Evolutionary conservation across 495 filamentous ascomycete species (phyloP), one percentile per base, ranked within the genome.

Genomic region (Extremus antarcticus): DNA sequence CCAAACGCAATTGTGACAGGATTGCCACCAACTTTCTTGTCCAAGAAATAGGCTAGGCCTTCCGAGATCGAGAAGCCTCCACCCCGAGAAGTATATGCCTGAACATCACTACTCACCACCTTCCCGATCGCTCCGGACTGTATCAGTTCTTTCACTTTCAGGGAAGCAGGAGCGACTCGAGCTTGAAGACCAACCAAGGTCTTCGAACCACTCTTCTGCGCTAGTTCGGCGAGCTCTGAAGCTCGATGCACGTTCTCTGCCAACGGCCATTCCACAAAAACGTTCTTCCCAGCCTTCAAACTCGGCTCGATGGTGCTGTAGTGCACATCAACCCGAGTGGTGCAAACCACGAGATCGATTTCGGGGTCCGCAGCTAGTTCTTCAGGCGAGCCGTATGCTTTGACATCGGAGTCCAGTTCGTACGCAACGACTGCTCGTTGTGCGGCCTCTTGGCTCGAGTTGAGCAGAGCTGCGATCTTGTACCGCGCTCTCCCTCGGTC

Each of bases 251-350:
- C 45, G 46, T 69, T 71, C 43, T 60, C 51, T 0, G 59, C 71
- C 1, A 77, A 58, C 1, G 73, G 72, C 82, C 82, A 85, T 62
- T 85, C 82, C 22, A 78, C 70, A 51, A 68, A 83, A 13, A 78
- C 75, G 29, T 70, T 65, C 60, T 84, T 84, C n/a, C 78, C 78
- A 0, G 78, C 77, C 17, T 64, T 52, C 9, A 86, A 45, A 15
- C 70, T 72, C 1, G 78, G 76, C 16, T 69, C 62, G 35, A 74
- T 65, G 10, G 73, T 66, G 17, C 63, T 59, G 47, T 72, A 69
- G 62, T 85, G 83, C 10, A 67, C 69, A 45, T 81, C 78, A 0
- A 81, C 77, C 3, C 77, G 67, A 0, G 78, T 79, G 20, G 62
- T 69, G 51, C 72, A 73, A 32, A 82, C 76, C 2, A 84, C 79